These are phyloP conservation scores for Yamadazyma tumulicola DNA, from an alignment of 805 yeast genomes.

Conservation along the genomic window DNA sequence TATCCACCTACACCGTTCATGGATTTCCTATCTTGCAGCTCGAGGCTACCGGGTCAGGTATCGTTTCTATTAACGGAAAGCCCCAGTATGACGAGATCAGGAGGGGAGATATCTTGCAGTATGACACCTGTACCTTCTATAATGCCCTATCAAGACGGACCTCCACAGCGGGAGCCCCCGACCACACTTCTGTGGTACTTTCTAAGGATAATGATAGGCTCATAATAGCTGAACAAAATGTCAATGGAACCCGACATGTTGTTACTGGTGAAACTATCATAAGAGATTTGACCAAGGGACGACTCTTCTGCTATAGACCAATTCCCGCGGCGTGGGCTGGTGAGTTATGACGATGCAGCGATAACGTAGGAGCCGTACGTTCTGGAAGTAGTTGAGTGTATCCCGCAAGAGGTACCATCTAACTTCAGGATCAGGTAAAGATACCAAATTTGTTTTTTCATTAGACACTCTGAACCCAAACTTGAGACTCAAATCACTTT, in stretches of 20 bases:
- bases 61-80: constrained; percentile 10
- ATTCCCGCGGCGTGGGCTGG: constrained; percentile 45
- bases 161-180: constrained; percentile 47
- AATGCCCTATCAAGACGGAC: constrained; percentile 30
- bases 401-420: too few relatives aligned
- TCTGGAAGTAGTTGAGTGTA: not conserved
- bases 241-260: constrained; percentile 40
- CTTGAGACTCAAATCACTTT: too few relatives aligned
- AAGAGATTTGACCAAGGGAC: constrained; percentile 39
- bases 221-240: constrained; percentile 48
- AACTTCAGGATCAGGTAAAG: too few relatives aligned
- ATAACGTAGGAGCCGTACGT: too few relatives aligned
- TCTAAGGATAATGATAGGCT: constrained; percentile 27
- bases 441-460: too few relatives aligned
- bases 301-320: constrained; percentile 45
- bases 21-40: constrained; percentile 41
- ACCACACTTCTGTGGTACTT: constrained; percentile 45
- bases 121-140: constrained; percentile 37
- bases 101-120: constrained; percentile 58
- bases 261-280: constrained; percentile 35
- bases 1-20: constrained; percentile 44
- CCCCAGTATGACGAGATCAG: constrained; percentile 39
- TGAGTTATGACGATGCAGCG: too few relatives aligned
- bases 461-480: too few relatives aligned
- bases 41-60: constrained; percentile 16